These are phyloP conservation scores for Larix sibirica DNA, from an alignment of 83 land plant genomes.

Conservation along the genomic window DNA sequence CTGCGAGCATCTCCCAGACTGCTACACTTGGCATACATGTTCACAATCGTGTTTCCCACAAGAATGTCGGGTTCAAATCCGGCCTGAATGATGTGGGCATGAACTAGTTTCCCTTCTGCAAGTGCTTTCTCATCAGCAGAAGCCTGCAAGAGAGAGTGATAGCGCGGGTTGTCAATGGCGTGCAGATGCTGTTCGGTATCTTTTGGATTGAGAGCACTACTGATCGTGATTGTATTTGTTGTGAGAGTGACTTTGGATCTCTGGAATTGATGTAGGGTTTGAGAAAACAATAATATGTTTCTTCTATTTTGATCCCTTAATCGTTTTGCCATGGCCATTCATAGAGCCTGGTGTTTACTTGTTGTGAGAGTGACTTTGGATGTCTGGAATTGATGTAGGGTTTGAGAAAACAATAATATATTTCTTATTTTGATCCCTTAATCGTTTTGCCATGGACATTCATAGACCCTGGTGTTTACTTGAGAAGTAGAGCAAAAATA, in stretches of 20 bases:
- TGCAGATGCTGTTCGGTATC: neutral
- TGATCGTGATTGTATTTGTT: neutral
- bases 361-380: neutral
- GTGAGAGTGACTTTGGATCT: neutral
- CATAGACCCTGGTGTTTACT: too few species aligned
- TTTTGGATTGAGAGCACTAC: neutral
- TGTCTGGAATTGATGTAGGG: too few species aligned
- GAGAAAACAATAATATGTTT: too few species aligned
- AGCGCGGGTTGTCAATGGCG: neutral
- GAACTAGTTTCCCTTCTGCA: neutral
- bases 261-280: too few species aligned
- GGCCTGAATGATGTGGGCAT: neutral
- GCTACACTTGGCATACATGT: slow-evolving; percentile 8
- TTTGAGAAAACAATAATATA: too few species aligned
- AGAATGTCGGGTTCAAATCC: slow-evolving; percentile 3
- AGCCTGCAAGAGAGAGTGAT: neutral
- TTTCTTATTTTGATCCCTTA: too few species aligned
- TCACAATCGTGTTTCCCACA: slow-evolving; percentile 2
- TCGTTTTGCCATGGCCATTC: too few species aligned
- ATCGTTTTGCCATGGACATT: too few species aligned
- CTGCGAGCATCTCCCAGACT: slow-evolving; percentile 1
- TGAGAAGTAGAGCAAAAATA: too few species aligned
- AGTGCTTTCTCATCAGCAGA: slow-evolving; percentile 13
- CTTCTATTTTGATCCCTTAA: too few species aligned
- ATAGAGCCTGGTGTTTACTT: too few species aligned